Base-by-base conservation (phyloP, 2,329 filamentous ascomycete species). In the Ophiostoma australiae region DNA sequence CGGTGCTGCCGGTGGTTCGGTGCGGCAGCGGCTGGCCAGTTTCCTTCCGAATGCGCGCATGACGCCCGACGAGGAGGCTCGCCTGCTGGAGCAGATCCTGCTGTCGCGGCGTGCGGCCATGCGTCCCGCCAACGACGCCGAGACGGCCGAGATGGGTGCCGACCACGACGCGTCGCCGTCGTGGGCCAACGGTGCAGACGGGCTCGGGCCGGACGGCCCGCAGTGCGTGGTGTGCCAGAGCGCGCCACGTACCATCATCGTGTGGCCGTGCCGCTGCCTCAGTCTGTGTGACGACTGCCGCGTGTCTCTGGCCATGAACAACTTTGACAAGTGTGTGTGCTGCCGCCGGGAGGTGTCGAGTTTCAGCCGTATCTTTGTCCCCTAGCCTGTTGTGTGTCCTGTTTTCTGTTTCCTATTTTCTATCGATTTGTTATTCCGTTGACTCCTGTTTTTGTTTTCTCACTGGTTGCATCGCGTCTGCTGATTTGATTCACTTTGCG, bases 241-340 rank as follows among this genome's bases (percentile, higher is more conserved):
- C 70, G 86, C 87, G n/a, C 89, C 93, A 3, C 86, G 95, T 23
- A 96, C 92, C 8, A 91, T 98, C 73, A 91, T 99, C 70, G 90
- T 97, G 1, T 98, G 95, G 95, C 95, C 95, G 0, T 99, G 95
- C 78, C 91, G 95, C 2, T 99, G 95, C 78, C 84, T 99, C 72
- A 94, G 92, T 75, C 85, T 98, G 15, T 98, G 95, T 78, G 95
- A 99, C 79, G 95, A 98, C 75, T 98, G 95, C 78, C 86, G 95
- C 41, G 91, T 98, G 48, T 94, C 92, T 63, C 84, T 98, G 73
- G 95, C 95, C 3, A 94, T 97, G 89, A 96, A 97, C 79, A 98
- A 98, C 79, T 98, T 97, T 78, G 92, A 94, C 74, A 96, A 92
- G 78, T 99, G 95, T 78, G 94, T 98, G 55, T 98, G 94, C 77